phyloP scores from a whole-genome alignment of 495 filamentous ascomycete genomes.

The Sphaerosporella brunnea region DNA sequence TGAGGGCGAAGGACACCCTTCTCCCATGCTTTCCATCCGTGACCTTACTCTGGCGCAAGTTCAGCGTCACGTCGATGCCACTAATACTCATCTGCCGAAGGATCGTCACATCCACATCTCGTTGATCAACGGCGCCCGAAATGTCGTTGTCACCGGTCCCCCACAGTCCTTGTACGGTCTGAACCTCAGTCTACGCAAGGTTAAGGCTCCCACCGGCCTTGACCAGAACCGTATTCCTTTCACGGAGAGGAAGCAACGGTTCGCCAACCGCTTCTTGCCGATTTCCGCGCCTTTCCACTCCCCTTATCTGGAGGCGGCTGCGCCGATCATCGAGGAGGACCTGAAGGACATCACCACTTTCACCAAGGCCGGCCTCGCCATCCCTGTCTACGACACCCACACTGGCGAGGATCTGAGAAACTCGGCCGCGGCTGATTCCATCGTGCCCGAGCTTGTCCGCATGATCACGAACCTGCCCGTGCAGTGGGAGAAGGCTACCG shows the following conservation, averaged over 20 bases:
- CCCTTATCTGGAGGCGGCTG: constrained; percentile 67
- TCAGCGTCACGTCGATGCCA: constrained; percentile 85
- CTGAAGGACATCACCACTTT: constrained; percentile 61
- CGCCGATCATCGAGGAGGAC: constrained; percentile 64
- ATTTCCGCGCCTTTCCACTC: constrained; percentile 98
- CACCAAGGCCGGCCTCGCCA: constrained; percentile 42
- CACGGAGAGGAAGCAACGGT: constrained; percentile 87
- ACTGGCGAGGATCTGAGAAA: constrained; percentile 62
- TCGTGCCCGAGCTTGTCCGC: constrained; percentile 68
- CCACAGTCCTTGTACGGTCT: constrained; percentile 90
- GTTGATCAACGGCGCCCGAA: constrained; percentile 86
- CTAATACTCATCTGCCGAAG: constrained; percentile 82
- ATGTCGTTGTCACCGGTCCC: constrained; percentile 90
- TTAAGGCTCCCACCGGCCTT: constrained; percentile 87
- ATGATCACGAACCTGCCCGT: constrained; percentile 88
- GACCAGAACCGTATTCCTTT: constrained; percentile 91
- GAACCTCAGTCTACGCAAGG: constrained; percentile 81
- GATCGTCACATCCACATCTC: constrained; percentile 91
- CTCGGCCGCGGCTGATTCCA: constrained; percentile 38
- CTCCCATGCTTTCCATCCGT: constrained; percentile 93
- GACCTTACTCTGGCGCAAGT: constrained; percentile 71
- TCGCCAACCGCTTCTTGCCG: constrained; percentile 90
- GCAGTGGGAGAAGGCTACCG: constrained; percentile 84
- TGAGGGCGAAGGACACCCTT: constrained; percentile 80
- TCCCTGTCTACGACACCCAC: constrained; percentile 76